These are phyloP conservation scores for Suillus subaureus DNA, from an alignment of 768 basidiomycete species.

Conservation along the genomic window DNA sequence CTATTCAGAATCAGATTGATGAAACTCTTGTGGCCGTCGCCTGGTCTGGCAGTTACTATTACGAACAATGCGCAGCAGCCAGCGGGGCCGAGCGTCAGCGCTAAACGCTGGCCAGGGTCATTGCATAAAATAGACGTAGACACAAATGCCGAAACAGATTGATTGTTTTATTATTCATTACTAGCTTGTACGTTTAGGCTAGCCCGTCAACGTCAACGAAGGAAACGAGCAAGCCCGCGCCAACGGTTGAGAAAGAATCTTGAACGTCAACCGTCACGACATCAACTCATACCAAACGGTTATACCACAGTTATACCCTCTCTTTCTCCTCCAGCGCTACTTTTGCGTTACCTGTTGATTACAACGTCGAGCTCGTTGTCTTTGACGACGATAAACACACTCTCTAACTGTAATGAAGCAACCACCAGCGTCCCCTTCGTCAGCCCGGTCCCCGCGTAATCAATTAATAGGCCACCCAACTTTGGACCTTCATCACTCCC, in stretches of 20 bases:
- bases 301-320: not conserved
- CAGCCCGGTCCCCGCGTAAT: slow-evolving; percentile 42
- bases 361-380: slow-evolving; percentile 15
- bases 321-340: slow-evolving; percentile 14
- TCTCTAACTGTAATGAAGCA: slow-evolving; percentile 33
- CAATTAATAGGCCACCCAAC: slow-evolving; percentile 35
- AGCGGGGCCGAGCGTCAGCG: not conserved
- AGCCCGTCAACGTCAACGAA: not conserved
- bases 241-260: not conserved
- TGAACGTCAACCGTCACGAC: not conserved
- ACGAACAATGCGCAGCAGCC: not conserved
- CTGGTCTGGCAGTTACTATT: not conserved
- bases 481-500: slow-evolving; percentile 35
- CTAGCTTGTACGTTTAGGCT: not conserved
- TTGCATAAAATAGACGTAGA: not conserved
- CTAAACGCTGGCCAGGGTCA: not conserved
- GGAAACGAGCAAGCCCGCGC: not conserved
- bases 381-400: slow-evolving; percentile 8
- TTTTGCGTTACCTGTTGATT: not conserved
- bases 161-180: not conserved
- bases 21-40: too few species aligned
- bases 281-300: not conserved
- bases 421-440: slow-evolving; percentile 29
- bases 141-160: not conserved
- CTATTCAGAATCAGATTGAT: too few species aligned